Evolutionary conservation across 768 basidiomycete genomes (phyloP), one percentile per base, ranked within the genome.

Genomic region (Leccinum broughii): DNA sequence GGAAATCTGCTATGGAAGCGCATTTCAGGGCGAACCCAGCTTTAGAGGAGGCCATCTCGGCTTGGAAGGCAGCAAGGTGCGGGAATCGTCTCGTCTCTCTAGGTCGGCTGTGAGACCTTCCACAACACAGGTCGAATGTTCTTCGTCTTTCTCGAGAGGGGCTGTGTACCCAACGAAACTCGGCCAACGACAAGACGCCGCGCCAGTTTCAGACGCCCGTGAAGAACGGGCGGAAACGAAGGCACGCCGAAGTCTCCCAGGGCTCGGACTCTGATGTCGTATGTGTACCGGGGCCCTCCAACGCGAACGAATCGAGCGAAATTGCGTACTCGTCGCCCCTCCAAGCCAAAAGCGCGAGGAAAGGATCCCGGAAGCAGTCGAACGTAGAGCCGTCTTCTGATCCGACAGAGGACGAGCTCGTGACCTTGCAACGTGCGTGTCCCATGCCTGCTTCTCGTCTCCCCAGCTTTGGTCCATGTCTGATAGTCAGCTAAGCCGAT

Each of bases 51-150:
- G 81, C 80, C 11, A 82, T 90, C 3, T 73, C 77, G n/a, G 78
- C 84, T n/a, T 94, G 92, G 90, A 83, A 83, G 60, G 72, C 72
- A 37, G 83, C 87, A 22, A 84, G 92, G 92, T 92, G 62, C 55
- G 80, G 20, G 14, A 20, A 46, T 22, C n/a, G 44, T 22, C 3
- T 22, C 20, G 44, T 46, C 20, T 22, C 44, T 46, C 20, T 6
- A 22, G 3, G 20, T 11, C 20, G n/a, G 11, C 44, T 22, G 20
- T 11, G 44, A 20, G 10, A 46, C 44, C 11, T 22, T 22, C n/a
- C 44, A 46, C 6, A n/a, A 20, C 20, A 22, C 52, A 87, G 85
- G 57, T 66, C 80, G 7, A 77, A 70, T 48, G 64, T 86, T 14
- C 70, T 87, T 26, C 65, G 68, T 26, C 68, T 85, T 4, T 73